Evolutionary conservation across 2,329 filamentous ascomycete genomes (phyloP), one percentile per base, ranked within the genome.

Genomic region (Penicillium sp.): DNA sequence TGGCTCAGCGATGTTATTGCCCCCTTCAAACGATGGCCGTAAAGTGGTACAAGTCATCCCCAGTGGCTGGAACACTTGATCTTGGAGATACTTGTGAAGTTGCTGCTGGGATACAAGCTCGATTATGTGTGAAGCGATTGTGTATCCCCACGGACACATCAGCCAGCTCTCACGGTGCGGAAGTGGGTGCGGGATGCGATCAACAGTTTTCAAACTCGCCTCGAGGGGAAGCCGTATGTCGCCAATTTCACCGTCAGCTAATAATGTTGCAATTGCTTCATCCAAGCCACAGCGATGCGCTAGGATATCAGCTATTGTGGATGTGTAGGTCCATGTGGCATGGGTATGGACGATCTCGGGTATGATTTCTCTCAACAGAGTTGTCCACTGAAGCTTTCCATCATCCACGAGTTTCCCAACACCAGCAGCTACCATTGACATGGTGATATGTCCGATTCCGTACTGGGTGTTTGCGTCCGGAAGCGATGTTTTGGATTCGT

Each of bases 361-460:
- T 10, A 54, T 15, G 10, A 50, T 50, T 7, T 29, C 18, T 5
- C 8, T 29, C 34, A 54, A 15, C 8, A 25, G 25, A 2, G 46
- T 50, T 16, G 40, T 50, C 52, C 52, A 54, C 15, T 32, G 18
- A n/a, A 54, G 13, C 16, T 50, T 54, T 21, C 40, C 40, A 23
- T 40, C 39, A 1, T 54, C 46, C 15, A 54, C 40, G 8, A 54
- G 27, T 21, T 37, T 46, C 3, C 46, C 52, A 47, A 54, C 34
- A 21, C 39, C 52, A 16, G 39, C 41, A n/a, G 52, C 46, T 13
- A 46, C 41, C 37, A 50, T 38, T 18, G 41, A n/a, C 29, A 45
- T 54, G 2, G 46, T 54, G 23, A 54, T 23, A 6, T 41, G 29
- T 18, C 46, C 46, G 25, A 50, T 29, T 23, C 52, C 35, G 9